A percentile compares a stretch with the other conserved stretches of the same genome.
Conservation (phyloP, 495 filamentous ascomycete genomes). For the Penicilliopsis zonata region DNA sequence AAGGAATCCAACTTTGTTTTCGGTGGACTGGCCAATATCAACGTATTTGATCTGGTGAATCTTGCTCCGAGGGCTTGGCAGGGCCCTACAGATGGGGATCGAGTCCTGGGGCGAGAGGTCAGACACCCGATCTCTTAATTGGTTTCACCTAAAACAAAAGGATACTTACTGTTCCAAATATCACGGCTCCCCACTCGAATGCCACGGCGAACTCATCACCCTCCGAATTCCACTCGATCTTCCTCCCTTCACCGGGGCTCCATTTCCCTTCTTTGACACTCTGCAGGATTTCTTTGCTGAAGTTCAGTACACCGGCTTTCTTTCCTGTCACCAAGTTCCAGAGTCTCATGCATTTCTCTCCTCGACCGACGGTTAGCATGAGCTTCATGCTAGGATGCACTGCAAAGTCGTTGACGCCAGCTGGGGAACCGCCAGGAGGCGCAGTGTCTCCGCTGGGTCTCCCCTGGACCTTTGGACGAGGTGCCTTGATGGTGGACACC, state of each 20-base stretch:
- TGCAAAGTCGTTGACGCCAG: conserved; percentile 90
- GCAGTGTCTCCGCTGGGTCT: conserved; percentile 87
- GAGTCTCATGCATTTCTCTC: conserved; percentile 80
- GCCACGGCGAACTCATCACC: conserved; percentile 77
- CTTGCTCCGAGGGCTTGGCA: conserved; percentile 61
- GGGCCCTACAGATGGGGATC: conserved; percentile 57
- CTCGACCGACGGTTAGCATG: conserved; percentile 80
- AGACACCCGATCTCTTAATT: not conserved
- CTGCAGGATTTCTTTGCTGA: conserved; percentile 52
- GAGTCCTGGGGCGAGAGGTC: conserved; percentile 44
- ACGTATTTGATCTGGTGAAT: conserved; percentile 73
- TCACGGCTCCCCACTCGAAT: conserved; percentile 74
- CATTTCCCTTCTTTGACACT: conserved; percentile 65
- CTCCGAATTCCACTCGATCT: conserved; percentile 64
- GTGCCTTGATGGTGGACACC: conserved; percentile 82
- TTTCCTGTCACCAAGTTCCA: conserved; percentile 97
- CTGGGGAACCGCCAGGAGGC: conserved; percentile 64
- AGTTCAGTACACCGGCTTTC: conserved; percentile 85
- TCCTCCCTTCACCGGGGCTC: conserved; percentile 70
- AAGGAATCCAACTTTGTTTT: conserved; percentile 40
- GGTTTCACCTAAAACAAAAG: conserved; percentile 1
- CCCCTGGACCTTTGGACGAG: conserved; percentile 69
- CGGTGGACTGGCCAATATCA: conserved; percentile 24
- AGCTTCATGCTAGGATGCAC: conserved; percentile 94
- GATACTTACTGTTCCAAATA: conserved; percentile 65